These are phyloP conservation scores for Curvularia eragrostidis DNA, from an alignment of 2,329 filamentous ascomycete species.

Conservation along the genomic window DNA sequence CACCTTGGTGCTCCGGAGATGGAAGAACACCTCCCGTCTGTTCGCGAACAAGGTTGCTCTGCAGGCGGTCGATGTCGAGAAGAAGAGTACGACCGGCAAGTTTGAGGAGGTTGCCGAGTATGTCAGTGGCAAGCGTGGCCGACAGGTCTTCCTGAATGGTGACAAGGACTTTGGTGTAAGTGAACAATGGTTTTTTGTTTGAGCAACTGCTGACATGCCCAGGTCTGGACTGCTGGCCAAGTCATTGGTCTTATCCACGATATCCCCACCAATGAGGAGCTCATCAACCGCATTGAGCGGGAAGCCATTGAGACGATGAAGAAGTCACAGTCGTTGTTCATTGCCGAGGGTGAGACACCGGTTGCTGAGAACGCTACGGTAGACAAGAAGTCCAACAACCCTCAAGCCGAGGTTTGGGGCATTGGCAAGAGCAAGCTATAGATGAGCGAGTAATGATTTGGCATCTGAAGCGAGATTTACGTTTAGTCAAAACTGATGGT, in stretches of 20 bases:
- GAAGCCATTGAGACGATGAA: slow-evolving; percentile 54
- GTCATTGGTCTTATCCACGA: slow-evolving; percentile 73
- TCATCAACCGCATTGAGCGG: slow-evolving; percentile 55
- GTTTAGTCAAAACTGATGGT: neutral
- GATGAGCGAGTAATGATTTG: slow-evolving; percentile 3
- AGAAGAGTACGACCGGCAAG: slow-evolving; percentile 80
- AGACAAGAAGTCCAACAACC: slow-evolving; percentile 53
- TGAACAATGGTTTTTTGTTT: neutral
- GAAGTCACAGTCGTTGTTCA: slow-evolving; percentile 48
- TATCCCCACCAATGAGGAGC: slow-evolving; percentile 57
- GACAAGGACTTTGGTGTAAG: slow-evolving; percentile 79
- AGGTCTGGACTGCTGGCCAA: slow-evolving; percentile 97
- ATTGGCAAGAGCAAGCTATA: slow-evolving; percentile 55
- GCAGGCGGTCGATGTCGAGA: slow-evolving; percentile 82
- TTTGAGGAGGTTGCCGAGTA: slow-evolving; percentile 87
- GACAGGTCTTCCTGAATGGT: slow-evolving; percentile 90
- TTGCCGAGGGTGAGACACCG: slow-evolving; percentile 28
- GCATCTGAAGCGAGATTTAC: neutral
- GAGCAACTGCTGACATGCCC: slow-evolving; percentile 17
- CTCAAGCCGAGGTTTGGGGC: slow-evolving; percentile 23
- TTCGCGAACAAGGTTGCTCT: slow-evolving; percentile 89
- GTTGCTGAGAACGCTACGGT: slow-evolving; percentile 34
- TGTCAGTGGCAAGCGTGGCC: slow-evolving; percentile 88
- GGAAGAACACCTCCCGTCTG: slow-evolving; percentile 89
- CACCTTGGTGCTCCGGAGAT: slow-evolving; percentile 82